Evolutionary conservation across 805 yeast species (phyloP).

Genomic region (Saccharomycopsis microspora): DNA sequence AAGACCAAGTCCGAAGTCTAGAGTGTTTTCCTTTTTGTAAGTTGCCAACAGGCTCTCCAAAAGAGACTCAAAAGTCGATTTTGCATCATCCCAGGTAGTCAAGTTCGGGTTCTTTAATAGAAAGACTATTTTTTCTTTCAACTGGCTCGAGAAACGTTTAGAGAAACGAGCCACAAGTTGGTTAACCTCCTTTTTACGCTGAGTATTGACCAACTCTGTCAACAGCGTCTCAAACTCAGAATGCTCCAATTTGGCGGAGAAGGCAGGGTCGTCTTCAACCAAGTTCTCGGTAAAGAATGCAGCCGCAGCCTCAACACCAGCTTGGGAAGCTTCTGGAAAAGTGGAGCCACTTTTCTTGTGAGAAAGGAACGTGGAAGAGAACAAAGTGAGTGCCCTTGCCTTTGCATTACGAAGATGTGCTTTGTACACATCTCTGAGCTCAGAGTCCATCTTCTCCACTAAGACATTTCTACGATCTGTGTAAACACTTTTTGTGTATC

Average conservation of each 20-base stretch:
- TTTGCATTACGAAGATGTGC: conserved; percentile 29
- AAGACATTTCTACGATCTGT: conserved; percentile 46
- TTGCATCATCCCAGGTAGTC: conserved; percentile 51
- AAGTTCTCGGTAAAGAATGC: conserved; percentile 19
- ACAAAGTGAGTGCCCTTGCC: conserved; percentile 23
- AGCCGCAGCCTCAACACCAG: background rate
- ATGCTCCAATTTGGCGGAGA: conserved; percentile 5
- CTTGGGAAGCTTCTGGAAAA: conserved; percentile 2
- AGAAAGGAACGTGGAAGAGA: conserved; percentile 17
- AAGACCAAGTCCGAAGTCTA: conserved; percentile 62
- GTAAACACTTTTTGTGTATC: conserved; percentile 61
- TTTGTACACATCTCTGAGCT: conserved; percentile 33
- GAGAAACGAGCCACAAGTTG: conserved; percentile 30
- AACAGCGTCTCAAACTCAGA: conserved; percentile 23
- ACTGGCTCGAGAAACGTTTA: conserved; percentile 32
- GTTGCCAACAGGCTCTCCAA: conserved; percentile 23
- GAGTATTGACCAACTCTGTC: conserved; percentile 22
- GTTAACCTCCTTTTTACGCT: conserved; percentile 30
- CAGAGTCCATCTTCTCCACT: conserved; percentile 33
- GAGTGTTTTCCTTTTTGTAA: conserved; percentile 19
- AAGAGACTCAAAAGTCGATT: conserved; percentile 30
- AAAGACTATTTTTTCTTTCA: conserved; percentile 41
- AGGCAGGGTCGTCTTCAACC: conserved; percentile 15
- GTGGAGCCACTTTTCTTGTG: no score
- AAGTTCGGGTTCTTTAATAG: conserved; percentile 37